phyloP scores from a whole-genome alignment of 805 yeast genomes.

The Vanderwaltozyma polyspora region DNA sequence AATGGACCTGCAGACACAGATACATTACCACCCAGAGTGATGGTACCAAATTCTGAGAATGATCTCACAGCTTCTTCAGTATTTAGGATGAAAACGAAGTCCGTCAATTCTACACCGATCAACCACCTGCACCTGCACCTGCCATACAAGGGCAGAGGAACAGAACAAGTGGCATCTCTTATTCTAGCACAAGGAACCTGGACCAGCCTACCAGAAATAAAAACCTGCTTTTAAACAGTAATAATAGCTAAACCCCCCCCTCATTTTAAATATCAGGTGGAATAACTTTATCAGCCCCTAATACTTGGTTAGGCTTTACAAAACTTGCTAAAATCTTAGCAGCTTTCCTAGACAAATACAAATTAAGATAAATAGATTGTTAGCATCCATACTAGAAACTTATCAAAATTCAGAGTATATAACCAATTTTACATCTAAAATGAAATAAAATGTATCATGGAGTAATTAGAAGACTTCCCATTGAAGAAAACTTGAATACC shows the following conservation, averaged over 20 bases:
- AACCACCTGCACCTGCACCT: conserved; percentile 98
- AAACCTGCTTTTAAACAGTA: conserved; percentile 96
- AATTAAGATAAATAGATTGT: conserved; percentile 48
- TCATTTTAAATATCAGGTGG: conserved; percentile 80
- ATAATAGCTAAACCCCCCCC: conserved; percentile 90
- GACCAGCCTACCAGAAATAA: conserved; percentile 97
- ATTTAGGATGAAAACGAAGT: conserved; percentile 89
- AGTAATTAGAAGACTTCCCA: no score
- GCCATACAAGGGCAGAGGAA: conserved; percentile 97
- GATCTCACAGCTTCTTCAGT: conserved; percentile 82
- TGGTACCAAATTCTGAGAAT: conserved; percentile 87
- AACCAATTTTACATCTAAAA: no score
- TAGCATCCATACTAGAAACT: no score
- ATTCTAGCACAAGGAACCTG: conserved; percentile 88
- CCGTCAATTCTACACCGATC: conserved; percentile 92
- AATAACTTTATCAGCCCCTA: conserved; percentile 80
- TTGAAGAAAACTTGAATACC: no score
- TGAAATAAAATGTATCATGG: no score
- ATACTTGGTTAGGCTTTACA: conserved; percentile 85
- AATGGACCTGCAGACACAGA: conserved; percentile 96
- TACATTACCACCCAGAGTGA: conserved; percentile 89
- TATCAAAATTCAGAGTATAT: no score
- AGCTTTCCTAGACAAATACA: conserved; percentile 50
- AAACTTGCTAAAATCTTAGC: conserved; percentile 84
- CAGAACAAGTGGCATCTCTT: conserved; percentile 94